Evolutionary conservation across 2,329 filamentous ascomycete genomes (phyloP), one percentile per base, ranked within the genome.

Genomic region (Aspergillus proliferans): DNA sequence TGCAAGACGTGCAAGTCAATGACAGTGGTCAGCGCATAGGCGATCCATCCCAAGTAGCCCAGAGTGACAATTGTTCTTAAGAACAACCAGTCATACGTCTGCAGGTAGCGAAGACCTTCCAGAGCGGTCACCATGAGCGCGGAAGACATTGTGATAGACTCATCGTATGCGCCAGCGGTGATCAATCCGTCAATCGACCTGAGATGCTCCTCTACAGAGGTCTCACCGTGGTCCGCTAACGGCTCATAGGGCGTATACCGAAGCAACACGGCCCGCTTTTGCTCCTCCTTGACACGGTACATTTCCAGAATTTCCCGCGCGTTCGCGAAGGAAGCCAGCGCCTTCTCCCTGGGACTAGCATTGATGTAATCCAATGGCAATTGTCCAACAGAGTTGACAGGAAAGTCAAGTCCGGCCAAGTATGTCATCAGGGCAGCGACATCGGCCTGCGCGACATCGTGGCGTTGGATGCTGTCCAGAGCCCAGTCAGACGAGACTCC

Each of bases 1-100:
- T 89, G 84, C 22, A 97, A 74, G 45, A 98, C 88, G 68, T 95
- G 89, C 46, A 91, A 74, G 64, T 95, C 87, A 53, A 97, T 78
- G 43, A 97, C 90, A 0, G 86, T 94, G 0, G 89, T 93, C 45
- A 95, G 75, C 2, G 91, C 89, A 68, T 91, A 98, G 1, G 87
- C 86, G 63, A 97, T 94, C 92, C 92, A 98, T 18, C 93, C 93
- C 6, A 97, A 73, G 62, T 97, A 98, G 15, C 93, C 93, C 10
- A 87, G 66, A 2, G 93, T 96, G 51, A 98, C 86, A 45, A 98
- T 77, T 2, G 88, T 86, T 52, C 93, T 81, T 33, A 98, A 74
- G 71, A 98, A 98, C 2, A 98, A 77, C 93, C 93, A 98, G 72
- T 98, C 93, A 62, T 98, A 98, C 0, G 91, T 98, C 69, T 98